Evolutionary conservation across 768 basidiomycete genomes (phyloP).

Genomic region (Auriscalpium vulgare): DNA sequence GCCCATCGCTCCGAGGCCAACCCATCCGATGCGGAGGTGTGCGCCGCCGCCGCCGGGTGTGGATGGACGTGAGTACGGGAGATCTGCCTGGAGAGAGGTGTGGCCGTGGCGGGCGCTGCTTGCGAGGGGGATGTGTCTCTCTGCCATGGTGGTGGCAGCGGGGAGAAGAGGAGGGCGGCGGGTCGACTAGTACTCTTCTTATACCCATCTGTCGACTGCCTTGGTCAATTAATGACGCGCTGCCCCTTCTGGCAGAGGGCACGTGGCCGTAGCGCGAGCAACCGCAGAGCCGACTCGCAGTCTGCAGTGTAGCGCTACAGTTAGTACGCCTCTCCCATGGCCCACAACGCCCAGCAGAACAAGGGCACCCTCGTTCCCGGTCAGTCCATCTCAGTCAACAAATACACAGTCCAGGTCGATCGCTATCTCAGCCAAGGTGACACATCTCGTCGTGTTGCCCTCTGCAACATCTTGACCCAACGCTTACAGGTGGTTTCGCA

Average conservation of each 20-base stretch:
- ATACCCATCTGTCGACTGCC: too few species aligned
- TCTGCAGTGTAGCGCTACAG: neutral
- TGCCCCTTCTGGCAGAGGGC: too few species aligned
- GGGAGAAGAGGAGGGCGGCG: neutral
- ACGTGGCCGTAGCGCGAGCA: too few species aligned
- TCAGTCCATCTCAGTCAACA: constrained; percentile 84
- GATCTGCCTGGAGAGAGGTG: neutral
- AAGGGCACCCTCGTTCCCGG: constrained; percentile 74
- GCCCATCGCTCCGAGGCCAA: constrained; percentile 62
- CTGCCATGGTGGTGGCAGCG: constrained; percentile 3
- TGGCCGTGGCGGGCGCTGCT: neutral
- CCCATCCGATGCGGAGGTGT: constrained; percentile 38
- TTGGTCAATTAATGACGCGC: too few species aligned
- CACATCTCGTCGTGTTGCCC: constrained; percentile 14
- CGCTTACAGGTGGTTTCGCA: constrained; percentile 80
- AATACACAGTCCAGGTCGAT: constrained; percentile 86
- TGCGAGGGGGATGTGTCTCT: constrained; percentile 3
- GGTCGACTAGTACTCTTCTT: too few species aligned
- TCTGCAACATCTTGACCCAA: constrained; percentile 3
- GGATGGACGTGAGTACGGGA: constrained; percentile 53
- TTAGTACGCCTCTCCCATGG: constrained; percentile 28
- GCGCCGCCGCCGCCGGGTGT: constrained; percentile 32
- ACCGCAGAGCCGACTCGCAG: neutral
- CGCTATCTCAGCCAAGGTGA: constrained; percentile 92
- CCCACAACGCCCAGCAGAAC: constrained; percentile 31